Evolutionary conservation across 1,284 basidiomycete species (phyloP).

Genomic region (Trichosporon sp.): DNA sequence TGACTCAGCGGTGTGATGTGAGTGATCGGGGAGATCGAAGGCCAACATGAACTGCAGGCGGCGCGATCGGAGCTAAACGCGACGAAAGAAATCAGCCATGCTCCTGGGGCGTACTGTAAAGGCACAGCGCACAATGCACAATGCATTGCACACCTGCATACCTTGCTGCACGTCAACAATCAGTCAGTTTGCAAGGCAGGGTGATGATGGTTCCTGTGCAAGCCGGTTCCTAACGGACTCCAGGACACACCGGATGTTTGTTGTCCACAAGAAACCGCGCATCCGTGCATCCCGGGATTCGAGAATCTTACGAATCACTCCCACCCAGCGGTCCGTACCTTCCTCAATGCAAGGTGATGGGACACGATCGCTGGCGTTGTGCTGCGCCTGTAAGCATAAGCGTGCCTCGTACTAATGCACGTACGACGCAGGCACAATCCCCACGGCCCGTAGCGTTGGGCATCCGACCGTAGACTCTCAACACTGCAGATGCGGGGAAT

Average conservation of each 20-base stretch:
- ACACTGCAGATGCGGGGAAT: neutral
- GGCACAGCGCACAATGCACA: neutral
- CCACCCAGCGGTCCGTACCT: neutral
- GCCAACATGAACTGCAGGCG: neutral
- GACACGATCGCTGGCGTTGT: no score
- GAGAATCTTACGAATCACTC: neutral
- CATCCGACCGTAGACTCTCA: neutral
- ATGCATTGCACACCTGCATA: neutral
- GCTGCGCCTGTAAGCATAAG: neutral
- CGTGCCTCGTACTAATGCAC: neutral
- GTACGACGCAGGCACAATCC: neutral
- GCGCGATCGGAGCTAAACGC: conserved; percentile 8
- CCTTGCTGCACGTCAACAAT: neutral
- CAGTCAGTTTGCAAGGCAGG: no score
- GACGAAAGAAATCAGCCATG: conserved; percentile 5
- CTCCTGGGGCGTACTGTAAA: neutral
- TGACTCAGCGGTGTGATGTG: neutral
- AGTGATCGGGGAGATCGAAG: neutral
- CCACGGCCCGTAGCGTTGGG: neutral
- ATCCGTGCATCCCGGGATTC: neutral
- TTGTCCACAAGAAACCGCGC: neutral
- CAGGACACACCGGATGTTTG: no score
- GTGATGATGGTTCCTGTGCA: neutral
- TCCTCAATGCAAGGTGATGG: no score
- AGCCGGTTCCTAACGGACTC: neutral